Conservation (phyloP, 2,329 filamentous ascomycete genomes). For the Colletotrichum magnum region DNA sequence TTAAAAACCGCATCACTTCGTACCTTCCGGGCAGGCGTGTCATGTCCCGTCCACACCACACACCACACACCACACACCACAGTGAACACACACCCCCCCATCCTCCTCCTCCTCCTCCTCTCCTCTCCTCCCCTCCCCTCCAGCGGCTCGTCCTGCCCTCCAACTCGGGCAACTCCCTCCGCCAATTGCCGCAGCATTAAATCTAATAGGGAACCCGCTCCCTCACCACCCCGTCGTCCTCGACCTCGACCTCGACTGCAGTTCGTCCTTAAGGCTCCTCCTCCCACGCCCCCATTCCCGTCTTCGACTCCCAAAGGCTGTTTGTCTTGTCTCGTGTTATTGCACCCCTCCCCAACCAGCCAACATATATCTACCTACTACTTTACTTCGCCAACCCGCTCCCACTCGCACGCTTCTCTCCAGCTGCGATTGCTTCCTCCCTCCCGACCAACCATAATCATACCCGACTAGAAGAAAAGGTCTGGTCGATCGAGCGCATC, state of each 20-base stretch:
- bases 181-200: slow-evolving; percentile 40
- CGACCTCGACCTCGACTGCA: neutral
- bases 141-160: slow-evolving; percentile 14
- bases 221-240: slow-evolving; percentile 1
- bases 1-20: too few relatives aligned
- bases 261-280: slow-evolving; percentile 22
- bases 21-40: neutral
- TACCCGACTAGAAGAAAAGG: neutral
- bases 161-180: slow-evolving; percentile 22
- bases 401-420: slow-evolving; percentile 25
- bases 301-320: slow-evolving; percentile 1
- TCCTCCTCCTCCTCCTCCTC: neutral
- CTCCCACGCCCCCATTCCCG: slow-evolving; percentile 21
- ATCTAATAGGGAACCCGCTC: slow-evolving; percentile 37
- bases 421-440: slow-evolving; percentile 9
- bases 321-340: neutral
- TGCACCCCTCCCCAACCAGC: slow-evolving; percentile 17
- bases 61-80: too few relatives aligned
- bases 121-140: neutral
- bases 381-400: slow-evolving; percentile 31
- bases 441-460: neutral
- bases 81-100: slow-evolving; percentile 1
- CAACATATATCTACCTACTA: slow-evolving; percentile 1
- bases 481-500: slow-evolving; percentile 21
- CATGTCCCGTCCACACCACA: neutral